Conservation (phyloP, 2,329 filamentous ascomycete genomes). For the Microcyclosporella mali region DNA sequence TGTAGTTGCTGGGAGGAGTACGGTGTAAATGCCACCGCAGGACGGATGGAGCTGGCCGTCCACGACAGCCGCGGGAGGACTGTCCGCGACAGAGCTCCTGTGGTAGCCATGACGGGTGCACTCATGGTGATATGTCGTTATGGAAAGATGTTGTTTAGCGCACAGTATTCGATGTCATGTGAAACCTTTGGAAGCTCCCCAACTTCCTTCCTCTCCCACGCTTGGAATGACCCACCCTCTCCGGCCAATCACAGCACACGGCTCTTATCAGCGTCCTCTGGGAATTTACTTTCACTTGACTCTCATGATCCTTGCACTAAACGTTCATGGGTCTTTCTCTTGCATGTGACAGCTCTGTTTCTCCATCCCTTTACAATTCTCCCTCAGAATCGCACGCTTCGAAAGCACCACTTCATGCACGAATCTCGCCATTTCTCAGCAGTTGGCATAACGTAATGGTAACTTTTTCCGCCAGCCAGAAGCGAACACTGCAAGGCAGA, state of each 20-base stretch:
- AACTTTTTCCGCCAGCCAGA: too few relatives aligned
- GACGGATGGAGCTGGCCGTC: constrained; percentile 27
- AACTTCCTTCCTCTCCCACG: background rate
- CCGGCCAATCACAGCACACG: background rate
- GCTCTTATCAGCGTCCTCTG: too few relatives aligned
- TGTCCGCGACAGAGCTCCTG: constrained; percentile 30
- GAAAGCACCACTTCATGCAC: too few relatives aligned
- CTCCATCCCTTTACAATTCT: too few relatives aligned
- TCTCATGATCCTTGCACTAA: too few relatives aligned
- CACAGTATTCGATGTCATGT: background rate
- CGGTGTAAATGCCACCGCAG: constrained; percentile 14
- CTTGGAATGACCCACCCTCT: background rate
- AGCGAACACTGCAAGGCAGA: too few relatives aligned
- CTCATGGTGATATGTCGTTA: background rate
- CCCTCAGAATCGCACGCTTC: too few relatives aligned
- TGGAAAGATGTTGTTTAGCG: background rate
- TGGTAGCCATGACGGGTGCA: background rate
- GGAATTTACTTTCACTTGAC: too few relatives aligned
- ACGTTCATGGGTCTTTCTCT: too few relatives aligned
- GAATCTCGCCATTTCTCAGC: too few relatives aligned
- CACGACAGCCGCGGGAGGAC: constrained; percentile 35
- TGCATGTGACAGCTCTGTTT: too few relatives aligned
- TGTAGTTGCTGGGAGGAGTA: constrained; percentile 7
- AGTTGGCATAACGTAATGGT: too few relatives aligned
- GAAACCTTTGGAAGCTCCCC: background rate